These are phyloP conservation scores for Taphrina confusa DNA, from an alignment of 1,139 yeast species.

Conservation along the genomic window DNA sequence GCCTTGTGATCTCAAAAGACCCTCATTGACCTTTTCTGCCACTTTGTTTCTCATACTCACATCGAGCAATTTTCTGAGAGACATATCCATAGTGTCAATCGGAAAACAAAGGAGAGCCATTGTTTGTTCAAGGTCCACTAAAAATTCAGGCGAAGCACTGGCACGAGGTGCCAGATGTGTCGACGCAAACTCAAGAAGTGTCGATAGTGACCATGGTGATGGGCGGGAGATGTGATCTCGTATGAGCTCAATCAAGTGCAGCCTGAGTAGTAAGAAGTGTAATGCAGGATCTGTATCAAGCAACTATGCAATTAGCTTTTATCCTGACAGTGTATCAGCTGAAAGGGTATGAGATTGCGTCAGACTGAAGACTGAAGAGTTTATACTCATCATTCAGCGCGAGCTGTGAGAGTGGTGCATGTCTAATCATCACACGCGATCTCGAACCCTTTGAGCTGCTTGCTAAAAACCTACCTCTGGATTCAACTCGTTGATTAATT, in stretches of 20 bases:
- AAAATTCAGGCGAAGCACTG: constrained; percentile 43
- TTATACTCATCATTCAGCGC: constrained; percentile 40
- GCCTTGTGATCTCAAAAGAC: constrained; percentile 46
- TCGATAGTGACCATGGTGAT: constrained; percentile 35
- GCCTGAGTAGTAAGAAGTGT: constrained; percentile 48
- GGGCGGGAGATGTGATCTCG: constrained; percentile 43
- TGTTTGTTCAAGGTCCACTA: constrained; percentile 48
- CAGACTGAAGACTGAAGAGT: constrained; percentile 44
- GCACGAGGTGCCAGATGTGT: constrained; percentile 48
- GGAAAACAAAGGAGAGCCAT: constrained; percentile 52
- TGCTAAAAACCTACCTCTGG: constrained; percentile 44
- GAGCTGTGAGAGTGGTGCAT: constrained; percentile 43
- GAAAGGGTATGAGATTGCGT: constrained; percentile 35
- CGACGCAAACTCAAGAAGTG: constrained; percentile 49
- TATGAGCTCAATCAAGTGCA: constrained; percentile 50
- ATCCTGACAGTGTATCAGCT: background rate
- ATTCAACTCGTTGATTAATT: constrained; percentile 48
- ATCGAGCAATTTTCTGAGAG: constrained; percentile 46
- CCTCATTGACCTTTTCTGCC: constrained; percentile 48
- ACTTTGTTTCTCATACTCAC: constrained; percentile 46
- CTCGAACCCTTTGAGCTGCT: background rate
- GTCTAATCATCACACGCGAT: constrained; percentile 41
- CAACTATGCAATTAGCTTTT: constrained; percentile 38
- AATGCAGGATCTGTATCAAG: constrained; percentile 46
- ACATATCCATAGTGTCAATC: constrained; percentile 43